A percentile compares a stretch with the other conserved stretches of the same genome.
Evolutionary conservation across 768 basidiomycete species (phyloP).

Genomic region (Kwoniella heveanensis): DNA sequence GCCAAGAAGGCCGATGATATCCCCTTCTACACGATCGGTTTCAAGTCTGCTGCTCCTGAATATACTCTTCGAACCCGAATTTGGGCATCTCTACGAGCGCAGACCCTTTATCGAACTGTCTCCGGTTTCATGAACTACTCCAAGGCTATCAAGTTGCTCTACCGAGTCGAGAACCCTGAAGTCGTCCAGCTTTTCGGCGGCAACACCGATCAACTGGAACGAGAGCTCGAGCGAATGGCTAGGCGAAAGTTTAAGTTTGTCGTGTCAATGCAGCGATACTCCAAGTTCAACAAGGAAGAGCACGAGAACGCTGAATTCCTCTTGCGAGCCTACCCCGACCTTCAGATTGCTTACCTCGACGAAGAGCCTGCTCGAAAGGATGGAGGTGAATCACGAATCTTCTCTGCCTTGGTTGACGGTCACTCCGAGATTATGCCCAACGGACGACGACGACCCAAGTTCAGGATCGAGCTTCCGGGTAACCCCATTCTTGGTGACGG

Average conservation of each 20-base stretch:
- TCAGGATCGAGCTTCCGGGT: conserved; percentile 95
- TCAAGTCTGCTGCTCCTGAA: conserved; percentile 97
- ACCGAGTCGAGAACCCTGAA: conserved; percentile 98
- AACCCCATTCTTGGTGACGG: conserved; percentile 99
- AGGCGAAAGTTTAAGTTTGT: conserved; percentile 98
- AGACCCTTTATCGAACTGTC: conserved; percentile 97
- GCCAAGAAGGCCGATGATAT: conserved; percentile 82
- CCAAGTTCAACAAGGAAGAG: conserved; percentile 99
- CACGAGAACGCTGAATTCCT: conserved; percentile 98
- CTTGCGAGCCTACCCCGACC: conserved; percentile 93
- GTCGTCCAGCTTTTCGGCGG: conserved; percentile 96
- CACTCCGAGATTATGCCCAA: conserved; percentile 93
- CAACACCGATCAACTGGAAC: conserved; percentile 94
- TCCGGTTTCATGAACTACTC: conserved; percentile 99
- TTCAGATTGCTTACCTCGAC: conserved; percentile 97
- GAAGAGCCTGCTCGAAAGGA: conserved; percentile 93
- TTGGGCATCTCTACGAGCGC: conserved; percentile 97
- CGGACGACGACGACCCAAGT: conserved; percentile 89
- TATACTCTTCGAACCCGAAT: conserved; percentile 98
- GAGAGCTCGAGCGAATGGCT: conserved; percentile 96
- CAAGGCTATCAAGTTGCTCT: conserved; percentile 98
- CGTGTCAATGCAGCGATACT: conserved; percentile 98
- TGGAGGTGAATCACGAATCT: conserved; percentile 90
- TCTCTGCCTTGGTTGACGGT: conserved; percentile 94
- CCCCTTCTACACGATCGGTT: conserved; percentile 97